Evolutionary conservation across 306 rosid genomes (phyloP).

Genomic region (Cicer chorassanicum): DNA sequence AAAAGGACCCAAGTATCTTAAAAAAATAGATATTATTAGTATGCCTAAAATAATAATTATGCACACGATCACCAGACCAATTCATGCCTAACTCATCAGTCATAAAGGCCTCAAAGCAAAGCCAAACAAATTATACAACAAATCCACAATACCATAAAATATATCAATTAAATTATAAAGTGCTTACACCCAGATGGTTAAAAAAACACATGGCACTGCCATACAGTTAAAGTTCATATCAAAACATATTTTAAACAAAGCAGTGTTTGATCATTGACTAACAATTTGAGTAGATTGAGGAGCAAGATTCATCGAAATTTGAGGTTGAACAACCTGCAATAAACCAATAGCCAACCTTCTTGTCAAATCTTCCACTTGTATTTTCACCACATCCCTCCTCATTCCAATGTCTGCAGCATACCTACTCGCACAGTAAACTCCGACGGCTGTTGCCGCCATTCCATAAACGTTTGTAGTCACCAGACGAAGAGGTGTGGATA

Average conservation of each 20-base stretch:
- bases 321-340: constrained; percentile 69
- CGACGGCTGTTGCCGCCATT: constrained; percentile 71
- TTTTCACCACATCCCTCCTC: constrained; percentile 77
- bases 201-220: not conserved
- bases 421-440: constrained; percentile 86
- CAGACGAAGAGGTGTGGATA: constrained; percentile 72
- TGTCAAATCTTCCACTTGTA: constrained; percentile 84
- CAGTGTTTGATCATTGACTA: constrained; percentile 38
- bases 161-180: not conserved
- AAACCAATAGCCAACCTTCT: constrained; percentile 59
- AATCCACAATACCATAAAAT: not conserved
- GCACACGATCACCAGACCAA: too few species aligned
- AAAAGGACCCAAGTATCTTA: too few species aligned
- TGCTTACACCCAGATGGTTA: constrained; percentile 15
- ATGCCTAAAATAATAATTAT: too few species aligned
- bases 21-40: too few species aligned
- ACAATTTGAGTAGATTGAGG: constrained; percentile 49
- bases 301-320: constrained; percentile 40
- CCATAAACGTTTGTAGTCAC: constrained; percentile 80
- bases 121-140: constrained; percentile 15
- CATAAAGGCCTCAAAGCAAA: not conserved
- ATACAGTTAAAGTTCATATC: not conserved
- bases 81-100: not conserved
- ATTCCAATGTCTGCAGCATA: constrained; percentile 83
- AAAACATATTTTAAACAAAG: constrained; percentile 19